These are phyloP conservation scores for Geotrichum fermentans DNA, from an alignment of 1,139 yeast species.

Conservation along the genomic window DNA sequence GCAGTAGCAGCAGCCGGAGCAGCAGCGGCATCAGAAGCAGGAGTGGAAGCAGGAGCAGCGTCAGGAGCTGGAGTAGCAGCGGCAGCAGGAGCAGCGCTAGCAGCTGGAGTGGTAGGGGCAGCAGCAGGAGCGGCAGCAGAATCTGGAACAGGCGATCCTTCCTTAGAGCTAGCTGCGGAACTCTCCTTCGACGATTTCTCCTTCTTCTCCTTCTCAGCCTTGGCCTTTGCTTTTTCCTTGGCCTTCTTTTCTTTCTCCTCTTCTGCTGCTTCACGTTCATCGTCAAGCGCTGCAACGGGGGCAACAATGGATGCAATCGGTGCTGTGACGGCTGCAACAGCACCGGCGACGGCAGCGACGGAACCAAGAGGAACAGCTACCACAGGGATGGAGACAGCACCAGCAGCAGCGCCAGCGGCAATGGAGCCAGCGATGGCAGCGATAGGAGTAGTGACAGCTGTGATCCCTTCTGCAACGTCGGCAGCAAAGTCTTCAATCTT, in stretches of 20 bases:
- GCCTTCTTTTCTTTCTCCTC: background rate
- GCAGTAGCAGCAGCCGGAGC: conserved; percentile 1
- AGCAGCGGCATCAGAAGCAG: conserved; percentile 1
- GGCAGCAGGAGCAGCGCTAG: background rate
- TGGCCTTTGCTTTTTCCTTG: conserved; percentile 3
- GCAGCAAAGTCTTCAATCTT: conserved; percentile 17
- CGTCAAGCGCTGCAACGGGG: conserved; percentile 20
- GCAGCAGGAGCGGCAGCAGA: background rate
- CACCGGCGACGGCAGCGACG: conserved; percentile 16
- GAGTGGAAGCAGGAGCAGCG: conserved; percentile 3
- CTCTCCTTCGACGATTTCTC: too few relatives aligned
- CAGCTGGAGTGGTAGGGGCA: conserved; percentile 1
- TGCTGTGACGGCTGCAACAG: conserved; percentile 18
- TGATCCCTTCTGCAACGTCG: conserved; percentile 15
- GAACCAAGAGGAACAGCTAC: conserved; percentile 16
- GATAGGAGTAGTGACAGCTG: conserved; percentile 15
- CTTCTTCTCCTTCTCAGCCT: background rate
- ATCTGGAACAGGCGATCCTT: background rate
- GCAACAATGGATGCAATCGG: conserved; percentile 18
- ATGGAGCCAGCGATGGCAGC: conserved; percentile 19
- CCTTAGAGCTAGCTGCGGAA: background rate
- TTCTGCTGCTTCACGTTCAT: conserved; percentile 14
- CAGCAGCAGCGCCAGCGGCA: conserved; percentile 19
- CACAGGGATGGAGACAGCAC: conserved; percentile 16
- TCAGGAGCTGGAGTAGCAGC: conserved; percentile 2